These are phyloP conservation scores for Pichia sp. DNA, from an alignment of 1,139 yeast species.

Conservation along the genomic window DNA sequence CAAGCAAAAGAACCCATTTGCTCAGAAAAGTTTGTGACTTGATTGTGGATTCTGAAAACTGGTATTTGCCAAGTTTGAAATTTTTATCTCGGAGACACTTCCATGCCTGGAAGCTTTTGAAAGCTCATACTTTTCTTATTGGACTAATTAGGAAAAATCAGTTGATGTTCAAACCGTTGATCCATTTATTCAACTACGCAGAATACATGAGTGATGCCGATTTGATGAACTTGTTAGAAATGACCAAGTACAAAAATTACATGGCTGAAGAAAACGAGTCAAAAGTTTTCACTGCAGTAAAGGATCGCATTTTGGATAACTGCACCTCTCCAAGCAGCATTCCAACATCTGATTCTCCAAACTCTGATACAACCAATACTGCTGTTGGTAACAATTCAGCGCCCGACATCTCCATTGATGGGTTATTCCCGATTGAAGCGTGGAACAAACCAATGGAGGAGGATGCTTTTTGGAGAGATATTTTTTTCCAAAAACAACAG, in stretches of 20 bases:
- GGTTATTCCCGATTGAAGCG: neutral
- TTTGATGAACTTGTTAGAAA: constrained; percentile 18
- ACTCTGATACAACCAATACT: neutral
- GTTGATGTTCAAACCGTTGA: constrained; percentile 3
- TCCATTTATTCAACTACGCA: constrained; percentile 17
- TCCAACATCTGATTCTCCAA: neutral
- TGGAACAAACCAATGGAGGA: constrained; percentile 9
- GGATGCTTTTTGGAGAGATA: constrained; percentile 13
- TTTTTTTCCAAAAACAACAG: constrained; percentile 6
- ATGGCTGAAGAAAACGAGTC: constrained; percentile 2
- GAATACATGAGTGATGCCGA: constrained; percentile 19
- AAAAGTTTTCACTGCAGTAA: neutral
- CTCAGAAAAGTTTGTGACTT: constrained; percentile 19
- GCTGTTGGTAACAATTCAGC: neutral
- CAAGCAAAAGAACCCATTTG: neutral
- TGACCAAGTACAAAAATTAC: constrained; percentile 14
- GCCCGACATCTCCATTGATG: neutral
- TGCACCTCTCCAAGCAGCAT: neutral
- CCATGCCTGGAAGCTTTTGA: constrained; percentile 52
- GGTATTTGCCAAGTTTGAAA: constrained; percentile 16
- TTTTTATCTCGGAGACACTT: constrained; percentile 40
- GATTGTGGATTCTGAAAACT: neutral
- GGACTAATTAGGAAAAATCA: constrained; percentile 32
- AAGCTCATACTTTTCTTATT: constrained; percentile 43
- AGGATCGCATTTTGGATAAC: neutral